Base-by-base conservation (phyloP, 2,329 filamentous ascomycete species). In the Drechslerella coelobrocha region DNA sequence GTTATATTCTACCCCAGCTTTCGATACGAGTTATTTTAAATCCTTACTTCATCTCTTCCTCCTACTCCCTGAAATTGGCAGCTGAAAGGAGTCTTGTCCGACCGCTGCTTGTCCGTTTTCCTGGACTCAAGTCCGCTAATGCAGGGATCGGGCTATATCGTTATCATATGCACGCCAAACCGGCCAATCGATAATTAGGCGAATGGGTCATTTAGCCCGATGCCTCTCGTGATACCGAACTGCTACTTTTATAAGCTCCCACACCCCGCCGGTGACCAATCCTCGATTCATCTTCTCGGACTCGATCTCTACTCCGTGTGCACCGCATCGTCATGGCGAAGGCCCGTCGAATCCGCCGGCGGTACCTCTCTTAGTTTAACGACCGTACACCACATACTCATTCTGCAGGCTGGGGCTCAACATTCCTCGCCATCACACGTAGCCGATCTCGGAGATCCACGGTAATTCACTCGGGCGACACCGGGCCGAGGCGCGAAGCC, bases 191-290 rank as follows among this genome's bases (percentile, higher is more conserved):
- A 19, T 54, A 61, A 45, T 24, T 52, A 19, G 12, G 41, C 53
- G n/a, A n/a, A 23, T 19, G 9, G 5, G 9, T 29, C 41, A 23
- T 48, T 41, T 52, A 29, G 26, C 43, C 31, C 26, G 23, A 14
- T 45, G 10, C 21, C 43, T 61, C 59, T 71, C 66, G 66, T 71
- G 66, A 71, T 71, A 48, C 66, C 66, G 66, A 71, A 53, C 27
- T n/a, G n/a, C n/a, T n/a, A n/a, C n/a, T n/a, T 60, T 61, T 57
- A 21, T 10, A 10, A 39, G 12, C 26, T 54, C 26, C 52, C 39
- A 39, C 59, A 47, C 47, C 54, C 24, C 29, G 23, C 47, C 6
- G 4, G 6, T 10, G 23, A 48, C 7, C 19, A 45, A 19, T 29
- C 27, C 41, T 55, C 39, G 39, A 24, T 31, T 31, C 31, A 6